A percentile compares a stretch with the other conserved stretches of the same genome.
Conservation (phyloP, 1,284 basidiomycete genomes). For the Ustilago hordei region DNA sequence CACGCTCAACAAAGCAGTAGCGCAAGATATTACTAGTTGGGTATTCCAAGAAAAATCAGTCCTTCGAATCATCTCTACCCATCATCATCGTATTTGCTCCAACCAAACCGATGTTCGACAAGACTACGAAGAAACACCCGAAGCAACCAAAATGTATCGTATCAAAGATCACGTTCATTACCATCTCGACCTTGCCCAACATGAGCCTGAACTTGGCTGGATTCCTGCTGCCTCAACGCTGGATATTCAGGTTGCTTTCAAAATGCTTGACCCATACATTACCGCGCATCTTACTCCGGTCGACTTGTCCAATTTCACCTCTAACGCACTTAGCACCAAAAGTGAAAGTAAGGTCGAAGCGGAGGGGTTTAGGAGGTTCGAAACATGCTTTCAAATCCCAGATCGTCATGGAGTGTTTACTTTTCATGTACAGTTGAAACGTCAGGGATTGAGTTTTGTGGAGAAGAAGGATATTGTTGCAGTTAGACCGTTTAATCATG, state of each 20-base stretch:
- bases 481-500: slow-evolving; percentile 91
- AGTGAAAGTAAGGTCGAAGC: not conserved
- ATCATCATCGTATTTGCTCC: slow-evolving; percentile 79
- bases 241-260: slow-evolving; percentile 93
- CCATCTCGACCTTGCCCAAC: slow-evolving; percentile 78
- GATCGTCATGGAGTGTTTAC: slow-evolving; percentile 99
- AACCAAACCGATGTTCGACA: slow-evolving; percentile 49
- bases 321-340: slow-evolving; percentile 21
- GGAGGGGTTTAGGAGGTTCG: slow-evolving; percentile 73
- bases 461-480: slow-evolving; percentile 80
- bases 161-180: slow-evolving; percentile 85
- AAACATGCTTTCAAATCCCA: slow-evolving; percentile 83
- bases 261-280: slow-evolving; percentile 86
- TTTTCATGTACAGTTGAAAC: slow-evolving; percentile 87
- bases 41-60: slow-evolving; percentile 88
- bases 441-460: slow-evolving; percentile 84
- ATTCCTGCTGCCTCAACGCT: slow-evolving; percentile 77
- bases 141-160: slow-evolving; percentile 79
- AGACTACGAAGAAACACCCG: slow-evolving; percentile 62
- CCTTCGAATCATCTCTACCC: slow-evolving; percentile 80
- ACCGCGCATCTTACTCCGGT: slow-evolving; percentile 51
- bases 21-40: slow-evolving; percentile 83
- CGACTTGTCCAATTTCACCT: slow-evolving; percentile 15
- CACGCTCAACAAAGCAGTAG: slow-evolving; percentile 79
- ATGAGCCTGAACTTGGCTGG: slow-evolving; percentile 76